Evolutionary conservation across 1,284 basidiomycete genomes (phyloP).

Genomic region (Athelia sp.): DNA sequence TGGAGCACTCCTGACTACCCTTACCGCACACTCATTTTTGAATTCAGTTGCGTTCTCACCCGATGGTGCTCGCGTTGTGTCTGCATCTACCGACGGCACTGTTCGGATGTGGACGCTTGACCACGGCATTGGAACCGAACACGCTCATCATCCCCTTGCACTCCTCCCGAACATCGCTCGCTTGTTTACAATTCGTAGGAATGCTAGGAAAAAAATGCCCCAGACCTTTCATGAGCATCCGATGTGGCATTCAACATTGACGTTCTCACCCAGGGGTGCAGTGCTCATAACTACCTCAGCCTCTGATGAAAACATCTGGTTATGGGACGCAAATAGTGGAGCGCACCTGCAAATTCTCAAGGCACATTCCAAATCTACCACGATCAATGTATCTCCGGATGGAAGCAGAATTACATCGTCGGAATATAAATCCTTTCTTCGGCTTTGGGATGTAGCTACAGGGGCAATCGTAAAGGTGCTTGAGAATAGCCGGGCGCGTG

Average conservation of each 20-base stretch:
- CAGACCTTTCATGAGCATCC: not conserved
- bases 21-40: not conserved
- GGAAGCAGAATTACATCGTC: not conserved
- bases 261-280: no score
- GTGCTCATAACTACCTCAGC: no score
- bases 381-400: not conserved
- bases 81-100: not conserved
- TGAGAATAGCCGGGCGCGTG: constrained; percentile 5
- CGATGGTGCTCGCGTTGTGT: not conserved
- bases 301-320: no score
- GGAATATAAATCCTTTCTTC: not conserved
- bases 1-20: not conserved
- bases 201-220: no score
- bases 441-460: not conserved
- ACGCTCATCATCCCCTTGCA: not conserved
- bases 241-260: no score
- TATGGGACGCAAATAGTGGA: constrained; percentile 4
- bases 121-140: not conserved
- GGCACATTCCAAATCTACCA: not conserved
- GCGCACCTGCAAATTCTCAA: not conserved
- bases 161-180: not conserved
- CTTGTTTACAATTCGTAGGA: no score
- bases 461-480: constrained; percentile 2
- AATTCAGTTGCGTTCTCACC: not conserved
- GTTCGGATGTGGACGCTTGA: constrained; percentile 2